These are phyloP conservation scores for Ophioceras dolichostomum DNA, from an alignment of 2,329 filamentous ascomycete genomes.

Conservation along the genomic window DNA sequence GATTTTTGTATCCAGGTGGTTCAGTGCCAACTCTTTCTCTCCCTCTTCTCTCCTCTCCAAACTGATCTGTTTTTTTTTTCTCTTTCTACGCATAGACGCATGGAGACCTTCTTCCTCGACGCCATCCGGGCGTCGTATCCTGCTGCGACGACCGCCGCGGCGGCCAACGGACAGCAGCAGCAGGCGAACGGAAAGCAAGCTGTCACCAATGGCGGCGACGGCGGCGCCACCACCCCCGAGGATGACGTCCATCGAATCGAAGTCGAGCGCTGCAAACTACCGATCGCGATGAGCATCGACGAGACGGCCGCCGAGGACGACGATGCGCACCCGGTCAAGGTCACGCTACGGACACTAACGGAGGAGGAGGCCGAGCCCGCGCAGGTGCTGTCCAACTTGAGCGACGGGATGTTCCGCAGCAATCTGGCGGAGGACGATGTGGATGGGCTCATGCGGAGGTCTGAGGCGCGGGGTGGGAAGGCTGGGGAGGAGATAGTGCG, in stretches of 20 bases:
- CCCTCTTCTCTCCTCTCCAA: too few species aligned
- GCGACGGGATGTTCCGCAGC: slow-evolving; percentile 41
- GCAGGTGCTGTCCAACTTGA: slow-evolving; percentile 22
- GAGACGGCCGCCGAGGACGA: slow-evolving; percentile 29
- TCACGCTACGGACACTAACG: slow-evolving; percentile 40
- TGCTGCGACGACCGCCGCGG: too few species aligned
- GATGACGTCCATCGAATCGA: slow-evolving; percentile 16
- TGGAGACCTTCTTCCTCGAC: slow-evolving; percentile 47
- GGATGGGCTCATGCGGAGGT: slow-evolving; percentile 24
- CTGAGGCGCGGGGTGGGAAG: slow-evolving; percentile 14
- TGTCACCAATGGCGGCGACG: too few species aligned
- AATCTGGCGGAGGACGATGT: slow-evolving; percentile 41
- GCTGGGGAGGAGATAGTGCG: slow-evolving; percentile 29
- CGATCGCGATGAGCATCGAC: slow-evolving; percentile 37
- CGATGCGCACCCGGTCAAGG: slow-evolving; percentile 41
- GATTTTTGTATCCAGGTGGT: too few species aligned
- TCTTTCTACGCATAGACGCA: too few species aligned
- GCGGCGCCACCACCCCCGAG: too few species aligned
- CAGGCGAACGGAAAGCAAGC: not conserved
- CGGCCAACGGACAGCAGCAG: too few species aligned
- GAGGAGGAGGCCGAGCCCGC: slow-evolving; percentile 39
- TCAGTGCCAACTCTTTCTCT: too few species aligned
- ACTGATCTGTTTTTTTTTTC: too few species aligned
- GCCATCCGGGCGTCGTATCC: slow-evolving; percentile 8
- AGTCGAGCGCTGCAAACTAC: slow-evolving; percentile 45